Conservation (phyloP, 73 alveolate species). For the Tetrahymena elliotti region DNA sequence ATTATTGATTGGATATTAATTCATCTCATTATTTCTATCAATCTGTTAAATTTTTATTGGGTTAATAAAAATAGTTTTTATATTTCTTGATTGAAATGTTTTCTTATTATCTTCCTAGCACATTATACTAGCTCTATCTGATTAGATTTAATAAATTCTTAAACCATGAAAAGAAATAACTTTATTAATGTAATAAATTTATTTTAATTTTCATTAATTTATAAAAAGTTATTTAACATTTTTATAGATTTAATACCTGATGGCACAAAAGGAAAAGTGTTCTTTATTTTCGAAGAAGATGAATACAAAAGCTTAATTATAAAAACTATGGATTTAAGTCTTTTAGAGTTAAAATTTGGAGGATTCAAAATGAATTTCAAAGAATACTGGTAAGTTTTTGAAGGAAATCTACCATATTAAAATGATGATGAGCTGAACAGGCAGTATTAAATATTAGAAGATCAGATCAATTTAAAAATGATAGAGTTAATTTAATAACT, state of each 20-base stretch:
- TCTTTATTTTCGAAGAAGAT: neutral
- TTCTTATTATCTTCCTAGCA: neutral
- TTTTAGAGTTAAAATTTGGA: neutral
- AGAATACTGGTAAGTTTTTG: neutral
- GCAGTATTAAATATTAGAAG: neutral
- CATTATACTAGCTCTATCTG: neutral
- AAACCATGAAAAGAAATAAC: neutral
- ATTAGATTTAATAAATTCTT: neutral
- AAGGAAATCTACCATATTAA: neutral
- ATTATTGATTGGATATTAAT: neutral
- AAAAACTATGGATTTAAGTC: neutral
- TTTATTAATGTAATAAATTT: neutral
- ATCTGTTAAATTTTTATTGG: neutral
- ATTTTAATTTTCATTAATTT: neutral
- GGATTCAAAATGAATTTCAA: neutral
- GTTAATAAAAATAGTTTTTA: neutral
- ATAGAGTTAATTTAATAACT: neutral
- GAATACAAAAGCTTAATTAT: neutral
- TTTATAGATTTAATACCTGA: neutral
- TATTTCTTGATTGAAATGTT: neutral
- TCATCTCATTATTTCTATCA: neutral
- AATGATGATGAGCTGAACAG: neutral
- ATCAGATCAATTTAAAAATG: neutral
- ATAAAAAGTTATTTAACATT: neutral
- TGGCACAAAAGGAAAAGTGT: neutral